Conservation (phyloP, 2,329 filamentous ascomycete species). For the Aspergillus arachidicola region DNA sequence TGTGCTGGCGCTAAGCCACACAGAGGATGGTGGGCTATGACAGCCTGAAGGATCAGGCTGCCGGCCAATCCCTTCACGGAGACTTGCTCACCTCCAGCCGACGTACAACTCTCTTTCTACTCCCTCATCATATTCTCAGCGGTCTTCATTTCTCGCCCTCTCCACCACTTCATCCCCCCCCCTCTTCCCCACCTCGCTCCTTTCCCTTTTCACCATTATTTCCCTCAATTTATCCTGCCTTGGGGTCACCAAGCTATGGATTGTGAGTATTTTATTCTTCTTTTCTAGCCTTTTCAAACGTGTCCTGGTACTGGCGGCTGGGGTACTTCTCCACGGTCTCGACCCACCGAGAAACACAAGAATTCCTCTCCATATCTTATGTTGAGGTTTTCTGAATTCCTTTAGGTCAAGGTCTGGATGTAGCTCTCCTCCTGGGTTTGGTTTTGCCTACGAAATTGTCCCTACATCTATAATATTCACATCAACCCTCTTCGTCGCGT, state of each 20-base stretch:
- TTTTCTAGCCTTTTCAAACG: constrained; percentile 29
- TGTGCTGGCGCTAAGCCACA: constrained; percentile 17
- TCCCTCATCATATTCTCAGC: constrained; percentile 36
- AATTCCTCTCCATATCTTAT: constrained; percentile 23
- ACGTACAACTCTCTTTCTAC: constrained; percentile 38
- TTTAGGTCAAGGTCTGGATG: constrained; percentile 19
- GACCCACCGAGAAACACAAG: constrained; percentile 40
- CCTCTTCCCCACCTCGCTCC: constrained; percentile 21
- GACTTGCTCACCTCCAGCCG: constrained; percentile 31
- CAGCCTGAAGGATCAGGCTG: constrained; percentile 34
- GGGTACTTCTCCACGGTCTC: constrained; percentile 44
- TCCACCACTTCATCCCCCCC: constrained; percentile 30
- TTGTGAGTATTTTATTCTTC: constrained; percentile 55
- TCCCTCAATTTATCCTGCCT: constrained; percentile 34
- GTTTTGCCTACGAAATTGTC: constrained; percentile 24
- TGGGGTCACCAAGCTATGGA: constrained; percentile 60
- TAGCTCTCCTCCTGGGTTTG: constrained; percentile 22
- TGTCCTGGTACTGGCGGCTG: constrained; percentile 36
- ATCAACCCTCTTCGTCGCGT: constrained; percentile 30
- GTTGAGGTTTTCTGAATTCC: constrained; percentile 19
- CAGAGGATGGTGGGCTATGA: constrained; percentile 12
- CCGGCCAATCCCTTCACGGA: constrained; percentile 28
- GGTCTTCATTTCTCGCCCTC: constrained; percentile 35
- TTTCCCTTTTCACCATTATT: constrained; percentile 37
- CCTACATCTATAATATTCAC: constrained; percentile 22